A percentile compares a stretch with the other conserved stretches of the same genome.
These are phyloP conservation scores for Aureobasidium vineae DNA, from an alignment of 2,329 filamentous ascomycete species.

Conservation along the genomic window DNA sequence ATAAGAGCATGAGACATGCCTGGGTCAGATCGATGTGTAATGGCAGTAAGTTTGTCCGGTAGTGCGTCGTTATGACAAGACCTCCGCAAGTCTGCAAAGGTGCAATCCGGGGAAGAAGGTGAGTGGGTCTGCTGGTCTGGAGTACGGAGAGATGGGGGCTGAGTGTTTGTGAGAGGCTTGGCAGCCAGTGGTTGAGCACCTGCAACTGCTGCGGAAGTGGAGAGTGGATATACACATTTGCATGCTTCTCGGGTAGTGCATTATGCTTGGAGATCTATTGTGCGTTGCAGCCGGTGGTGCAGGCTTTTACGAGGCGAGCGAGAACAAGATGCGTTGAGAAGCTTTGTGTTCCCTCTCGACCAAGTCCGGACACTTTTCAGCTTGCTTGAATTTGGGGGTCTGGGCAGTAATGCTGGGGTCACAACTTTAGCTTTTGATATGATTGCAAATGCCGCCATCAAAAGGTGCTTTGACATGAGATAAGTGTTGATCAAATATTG, in stretches of 20 bases:
- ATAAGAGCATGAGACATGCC: conserved; percentile 4
- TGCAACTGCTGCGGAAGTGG: conserved; percentile 5
- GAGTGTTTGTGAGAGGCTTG: conserved; percentile 24
- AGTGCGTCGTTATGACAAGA: conserved; percentile 15
- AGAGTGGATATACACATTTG: conserved; percentile 5
- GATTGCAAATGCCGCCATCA: conserved; percentile 5
- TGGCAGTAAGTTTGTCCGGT: conserved; percentile 18
- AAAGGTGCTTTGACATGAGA: not conserved
- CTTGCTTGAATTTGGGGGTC: not conserved
- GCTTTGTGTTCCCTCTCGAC: not conserved
- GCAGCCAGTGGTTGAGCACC: conserved; percentile 1
- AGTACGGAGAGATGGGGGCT: conserved; percentile 18
- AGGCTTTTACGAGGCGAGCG: not conserved
- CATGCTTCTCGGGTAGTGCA: not conserved
- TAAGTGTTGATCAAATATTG: conserved; percentile 19
- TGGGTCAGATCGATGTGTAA: not conserved
- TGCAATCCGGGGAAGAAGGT: conserved; percentile 6
- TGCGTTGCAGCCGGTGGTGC: not conserved
- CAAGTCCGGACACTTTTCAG: not conserved
- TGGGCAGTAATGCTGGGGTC: not conserved
- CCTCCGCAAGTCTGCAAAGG: not conserved
- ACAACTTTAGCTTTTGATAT: conserved; percentile 4
- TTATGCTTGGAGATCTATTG: not conserved
- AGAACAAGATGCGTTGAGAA: not conserved
- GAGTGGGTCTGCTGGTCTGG: conserved; percentile 19